These are phyloP conservation scores for Meyerozyma carpophila DNA, from an alignment of 1,139 yeast genomes.

Conservation along the genomic window DNA sequence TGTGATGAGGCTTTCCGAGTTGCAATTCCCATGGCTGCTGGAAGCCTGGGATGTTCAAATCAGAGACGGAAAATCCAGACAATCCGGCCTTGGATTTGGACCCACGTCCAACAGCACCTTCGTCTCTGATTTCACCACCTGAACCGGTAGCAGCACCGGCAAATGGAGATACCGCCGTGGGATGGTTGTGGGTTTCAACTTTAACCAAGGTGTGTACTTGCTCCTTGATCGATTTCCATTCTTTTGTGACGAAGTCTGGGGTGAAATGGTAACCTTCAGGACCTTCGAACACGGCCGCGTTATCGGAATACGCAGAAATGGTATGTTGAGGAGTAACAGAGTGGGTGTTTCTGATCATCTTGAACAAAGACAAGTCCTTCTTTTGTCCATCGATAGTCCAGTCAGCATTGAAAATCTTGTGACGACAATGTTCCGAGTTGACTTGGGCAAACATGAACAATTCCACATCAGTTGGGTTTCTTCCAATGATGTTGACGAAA, in stretches of 20 bases:
- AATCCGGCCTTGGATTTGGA: constrained; percentile 96
- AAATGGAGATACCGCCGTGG: constrained; percentile 98
- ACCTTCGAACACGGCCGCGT: constrained; percentile 97
- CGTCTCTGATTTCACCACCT: constrained; percentile 99
- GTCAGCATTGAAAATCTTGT: constrained; percentile 96
- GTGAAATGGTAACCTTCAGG: constrained; percentile 68
- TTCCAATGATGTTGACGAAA: constrained; percentile 64
- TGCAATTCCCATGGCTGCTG: constrained; percentile 91
- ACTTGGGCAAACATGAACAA: constrained; percentile 99
- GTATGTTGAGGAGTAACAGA: constrained; percentile 74
- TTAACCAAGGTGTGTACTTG: constrained; percentile 84
- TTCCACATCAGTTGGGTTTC: constrained; percentile 98
- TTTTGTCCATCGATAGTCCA: constrained; percentile 90
- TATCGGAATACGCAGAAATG: constrained; percentile 91
- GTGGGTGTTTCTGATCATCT: constrained; percentile 96
- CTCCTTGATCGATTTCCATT: constrained; percentile 74
- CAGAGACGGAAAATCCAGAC: constrained; percentile 89
- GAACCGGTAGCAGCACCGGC: constrained; percentile 99
- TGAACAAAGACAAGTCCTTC: constrained; percentile 74
- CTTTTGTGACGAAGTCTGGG: constrained; percentile 68
- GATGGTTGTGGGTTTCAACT: constrained; percentile 98
- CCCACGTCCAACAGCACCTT: constrained; percentile 99
- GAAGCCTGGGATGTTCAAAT: constrained; percentile 77
- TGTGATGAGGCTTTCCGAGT: constrained; percentile 88
- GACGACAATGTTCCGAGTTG: constrained; percentile 98